These are phyloP conservation scores for Leptomonas seymouri DNA, from an alignment of 208 protist genomes.

Conservation along the genomic window DNA sequence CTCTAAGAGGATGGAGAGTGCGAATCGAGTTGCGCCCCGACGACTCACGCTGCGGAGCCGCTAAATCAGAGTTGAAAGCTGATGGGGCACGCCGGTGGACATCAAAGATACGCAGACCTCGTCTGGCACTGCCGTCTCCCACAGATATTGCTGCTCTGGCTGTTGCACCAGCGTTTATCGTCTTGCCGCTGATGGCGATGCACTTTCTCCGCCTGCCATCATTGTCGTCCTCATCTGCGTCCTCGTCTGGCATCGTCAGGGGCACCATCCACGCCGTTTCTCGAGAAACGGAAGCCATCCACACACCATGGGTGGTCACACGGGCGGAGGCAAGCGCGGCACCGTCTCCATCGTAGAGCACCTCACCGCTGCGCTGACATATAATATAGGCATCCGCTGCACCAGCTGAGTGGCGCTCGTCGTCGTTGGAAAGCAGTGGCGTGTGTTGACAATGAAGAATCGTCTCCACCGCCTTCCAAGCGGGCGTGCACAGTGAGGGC, in stretches of 20 bases:
- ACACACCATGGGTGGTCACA: conserved; percentile 7
- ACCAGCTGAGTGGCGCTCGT: too few species aligned
- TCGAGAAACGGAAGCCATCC: conserved; percentile 27
- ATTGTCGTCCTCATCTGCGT: conserved; percentile 3
- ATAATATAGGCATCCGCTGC: conserved; percentile 1
- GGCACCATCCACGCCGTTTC: conserved; percentile 35
- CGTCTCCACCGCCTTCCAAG: conserved; percentile 18
- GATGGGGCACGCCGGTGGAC: conserved; percentile 10
- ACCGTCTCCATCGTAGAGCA: conserved; percentile 11
- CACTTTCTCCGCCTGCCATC: background rate
- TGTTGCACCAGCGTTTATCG: background rate
- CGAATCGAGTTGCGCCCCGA: background rate
- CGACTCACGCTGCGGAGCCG: too few species aligned
- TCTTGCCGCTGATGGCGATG: background rate
- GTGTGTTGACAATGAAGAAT: background rate
- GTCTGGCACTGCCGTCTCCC: background rate
- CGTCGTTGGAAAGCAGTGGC: background rate
- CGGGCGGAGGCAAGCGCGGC: background rate
- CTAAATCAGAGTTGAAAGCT: too few species aligned
- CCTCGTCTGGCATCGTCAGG: conserved; percentile 21
- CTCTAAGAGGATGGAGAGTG: background rate
- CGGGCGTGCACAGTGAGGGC: background rate
- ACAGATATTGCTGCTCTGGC: background rate
- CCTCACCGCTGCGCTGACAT: conserved; percentile 19
- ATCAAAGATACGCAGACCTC: conserved; percentile 20